Base-by-base conservation (phyloP, 345 rosid genomes). In the Cardamine chenopodiifolia region DNA sequence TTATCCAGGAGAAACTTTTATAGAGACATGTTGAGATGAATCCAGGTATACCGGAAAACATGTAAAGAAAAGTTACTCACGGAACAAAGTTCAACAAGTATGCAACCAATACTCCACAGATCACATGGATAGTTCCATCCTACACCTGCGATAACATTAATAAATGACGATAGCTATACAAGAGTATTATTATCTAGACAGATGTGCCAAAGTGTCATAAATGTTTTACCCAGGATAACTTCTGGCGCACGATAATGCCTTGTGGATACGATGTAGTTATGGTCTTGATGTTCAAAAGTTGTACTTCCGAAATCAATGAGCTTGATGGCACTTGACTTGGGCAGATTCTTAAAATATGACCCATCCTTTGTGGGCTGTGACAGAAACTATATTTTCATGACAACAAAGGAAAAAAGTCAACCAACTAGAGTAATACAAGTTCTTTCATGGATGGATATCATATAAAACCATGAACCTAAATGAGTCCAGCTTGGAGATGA, bases 51-150 rank as follows among this genome's bases (percentile, higher is more conserved):
- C 1, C 7, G 2, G n/a, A 55, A 58, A 4, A 52, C 18, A 64
- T 32, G 57, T 4, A 5, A 47, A 68, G 2, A 45, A 58, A 10
- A 56, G 56, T 61, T 61, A 61, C 92, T 78, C 81, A 88, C 96
- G 50, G 92, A 88, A 81, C 96, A 88, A 70, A 90, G 81, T 83
- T 90, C 92, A 67, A 86, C 85, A 66, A 90, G 86, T 78, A 90
- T 90, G 83, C 96, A 90, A 65, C 92, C 96, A 6, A 88, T 83
- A 71, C 92, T 90, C 92, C 91, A 90, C 69, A 90, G 63, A 72
- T 90, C 93, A 79, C 93, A 90, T 35, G 96, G 86, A 83, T 88
- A 88, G 62, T 88, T 88, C 96, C 93, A 90, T 76, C 96, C 92
- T 64, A 90, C 77, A 47, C 96, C 96, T 90, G 80, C 47, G 39